Evolutionary conservation across 1,284 basidiomycete genomes (phyloP).

Genomic region (Ceratobasidium sp.): DNA sequence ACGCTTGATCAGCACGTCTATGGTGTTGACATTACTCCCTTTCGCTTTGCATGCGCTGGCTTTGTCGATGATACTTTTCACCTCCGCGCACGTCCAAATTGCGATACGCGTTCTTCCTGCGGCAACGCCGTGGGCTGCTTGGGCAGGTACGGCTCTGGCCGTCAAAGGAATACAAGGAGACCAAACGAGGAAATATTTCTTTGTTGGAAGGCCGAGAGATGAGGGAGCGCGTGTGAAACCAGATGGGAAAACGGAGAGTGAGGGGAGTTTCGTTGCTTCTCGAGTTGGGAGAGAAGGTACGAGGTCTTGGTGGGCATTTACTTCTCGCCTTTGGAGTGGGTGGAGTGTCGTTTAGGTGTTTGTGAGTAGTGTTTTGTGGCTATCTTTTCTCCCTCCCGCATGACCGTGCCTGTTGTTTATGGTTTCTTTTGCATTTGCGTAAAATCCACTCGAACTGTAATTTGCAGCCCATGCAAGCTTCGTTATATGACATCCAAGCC

Average conservation of each 20-base stretch:
- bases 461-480: too few relatives aligned
- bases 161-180: conserved; percentile 48
- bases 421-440: too few relatives aligned
- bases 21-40: conserved; percentile 55
- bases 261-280: conserved; percentile 31
- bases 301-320: conserved; percentile 33
- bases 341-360: conserved; percentile 84
- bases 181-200: too few relatives aligned
- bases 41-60: conserved; percentile 76
- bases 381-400: conserved; percentile 89
- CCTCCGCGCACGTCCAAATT: conserved; percentile 92
- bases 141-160: conserved; percentile 78
- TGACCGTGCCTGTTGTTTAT: too few relatives aligned
- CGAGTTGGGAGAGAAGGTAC: conserved; percentile 44
- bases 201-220: conserved; percentile 60
- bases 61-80: conserved; percentile 71
- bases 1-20: neutral
- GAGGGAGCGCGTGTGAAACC: conserved; percentile 45
- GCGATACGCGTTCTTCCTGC: conserved; percentile 78
- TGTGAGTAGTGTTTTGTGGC: conserved; percentile 82
- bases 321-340: conserved; percentile 61
- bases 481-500: too few relatives aligned
- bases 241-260: conserved; percentile 25
- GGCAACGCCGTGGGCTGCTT: conserved; percentile 84
- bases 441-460: too few relatives aligned